Conservation (phyloP, 495 filamentous ascomycete genomes). For the Immersiella caudata region DNA sequence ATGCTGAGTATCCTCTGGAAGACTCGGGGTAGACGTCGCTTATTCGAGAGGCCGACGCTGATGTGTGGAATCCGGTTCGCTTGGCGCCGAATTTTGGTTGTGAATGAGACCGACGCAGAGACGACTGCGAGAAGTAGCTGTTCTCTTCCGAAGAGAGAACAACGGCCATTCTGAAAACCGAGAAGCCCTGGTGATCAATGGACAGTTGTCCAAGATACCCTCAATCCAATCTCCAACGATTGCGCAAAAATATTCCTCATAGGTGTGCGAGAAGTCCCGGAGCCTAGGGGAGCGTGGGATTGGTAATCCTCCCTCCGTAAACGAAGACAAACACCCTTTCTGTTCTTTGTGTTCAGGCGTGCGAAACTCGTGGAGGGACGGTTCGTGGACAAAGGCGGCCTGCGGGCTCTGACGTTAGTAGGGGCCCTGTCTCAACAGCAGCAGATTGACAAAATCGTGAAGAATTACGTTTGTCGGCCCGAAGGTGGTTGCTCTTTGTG, state of each 20-base stretch:
- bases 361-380: constrained; percentile 19
- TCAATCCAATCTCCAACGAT: constrained; percentile 37
- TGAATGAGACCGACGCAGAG: constrained; percentile 52
- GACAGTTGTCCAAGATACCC: constrained; percentile 35
- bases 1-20: constrained; percentile 38
- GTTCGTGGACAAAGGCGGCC: constrained; percentile 31
- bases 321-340: constrained; percentile 1
- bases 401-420: constrained; percentile 13
- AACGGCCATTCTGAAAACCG: constrained; percentile 45
- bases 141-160: constrained; percentile 51
- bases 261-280: constrained; percentile 20
- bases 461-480: constrained; percentile 23
- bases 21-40: constrained; percentile 42
- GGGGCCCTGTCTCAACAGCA: background rate
- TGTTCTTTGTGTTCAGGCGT: constrained; percentile 15
- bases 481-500: background rate
- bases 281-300: constrained; percentile 5
- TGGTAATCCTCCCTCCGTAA: constrained; percentile 1
- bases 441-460: constrained; percentile 2
- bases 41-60: constrained; percentile 47
- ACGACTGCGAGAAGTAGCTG: constrained; percentile 46
- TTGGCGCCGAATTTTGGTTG: constrained; percentile 48
- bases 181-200: constrained; percentile 26
- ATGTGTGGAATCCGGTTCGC: constrained; percentile 42
- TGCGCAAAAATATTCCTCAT: constrained; percentile 31